Base-by-base conservation (phyloP, 345 rosid genomes). In the Gossypium sturtianum region DNA sequence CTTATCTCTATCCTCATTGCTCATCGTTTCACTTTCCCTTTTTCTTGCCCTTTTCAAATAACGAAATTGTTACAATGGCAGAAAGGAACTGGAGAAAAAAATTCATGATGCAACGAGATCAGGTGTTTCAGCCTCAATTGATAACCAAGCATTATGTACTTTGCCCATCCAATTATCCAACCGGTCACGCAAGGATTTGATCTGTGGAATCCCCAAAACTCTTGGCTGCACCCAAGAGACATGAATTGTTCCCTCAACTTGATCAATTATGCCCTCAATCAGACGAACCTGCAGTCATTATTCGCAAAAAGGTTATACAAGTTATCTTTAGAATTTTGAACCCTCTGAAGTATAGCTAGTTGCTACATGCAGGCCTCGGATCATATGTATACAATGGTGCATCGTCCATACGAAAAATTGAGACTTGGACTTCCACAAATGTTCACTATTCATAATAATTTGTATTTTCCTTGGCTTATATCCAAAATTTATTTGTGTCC, bases 151-250 rank as follows among this genome's bases (percentile, higher is more conserved):
- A 2, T 88, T 81, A 84, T 81, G 97, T 45, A 96, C 99, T 87
- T 90, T 93, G 74, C 74, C 97, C 74, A 89, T 75, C 98, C 99
- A 96, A 72, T 22, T 81, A 78, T 96, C 91, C 77, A 96, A 79
- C 56, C 92, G 97, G 73, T 91, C 97, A 41, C 90, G 86, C 87
- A 96, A 85, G 44, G 97, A 89, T 80, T 83, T 89, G 86, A 96
- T 86, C 85, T 96, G 99, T 34, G 91, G 83, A 60, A 90, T 96
- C 71, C 97, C 99, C 86, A 96, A 75, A 77, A 96, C 99, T 83
- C 99, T 87, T 1, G 99, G 99, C 80, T 96, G 99, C 63, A 94
- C 99, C 99, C 99, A 96, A 2, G 99, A 93, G 17, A 96, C 89
- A 1, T 96, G 83, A 16, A 96, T 93, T 5, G 91, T 90, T 74